Percentiles rank a stretch among this genome's conserved stretches.
Evolutionary conservation across 306 rosid genomes (phyloP).

Genomic region (Coriaria nepalensis): DNA sequence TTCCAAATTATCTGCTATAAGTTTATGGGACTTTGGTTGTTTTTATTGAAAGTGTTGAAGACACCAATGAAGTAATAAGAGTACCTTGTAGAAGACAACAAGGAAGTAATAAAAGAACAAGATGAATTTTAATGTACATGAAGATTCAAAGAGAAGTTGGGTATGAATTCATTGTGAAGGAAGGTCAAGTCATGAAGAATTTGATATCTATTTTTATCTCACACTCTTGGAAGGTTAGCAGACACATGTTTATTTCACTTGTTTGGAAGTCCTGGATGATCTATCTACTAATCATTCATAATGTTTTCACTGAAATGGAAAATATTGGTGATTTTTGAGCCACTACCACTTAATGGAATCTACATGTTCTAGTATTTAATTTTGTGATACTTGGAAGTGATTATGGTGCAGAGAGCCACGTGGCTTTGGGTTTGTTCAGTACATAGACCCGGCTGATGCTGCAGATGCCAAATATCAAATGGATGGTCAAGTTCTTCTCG

Average conservation of each 20-base stretch:
- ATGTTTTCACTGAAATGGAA: too few relatives aligned
- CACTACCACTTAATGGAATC: too few relatives aligned
- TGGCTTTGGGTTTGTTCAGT: slow-evolving; percentile 75
- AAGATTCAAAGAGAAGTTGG: slow-evolving; percentile 47
- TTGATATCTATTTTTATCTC: slow-evolving; percentile 49
- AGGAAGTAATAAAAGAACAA: slow-evolving; percentile 40
- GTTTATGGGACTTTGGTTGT: slow-evolving; percentile 62
- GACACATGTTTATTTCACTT: slow-evolving; percentile 34
- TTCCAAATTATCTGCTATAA: slow-evolving; percentile 15
- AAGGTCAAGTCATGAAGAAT: slow-evolving; percentile 70
- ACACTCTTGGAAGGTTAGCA: slow-evolving; percentile 65
- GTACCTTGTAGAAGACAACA: slow-evolving; percentile 52
- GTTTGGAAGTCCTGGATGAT: slow-evolving; percentile 10
- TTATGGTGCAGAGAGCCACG: slow-evolving; percentile 53
- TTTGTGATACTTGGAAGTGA: neutral
- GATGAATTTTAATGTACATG: slow-evolving; percentile 42
- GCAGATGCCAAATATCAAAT: slow-evolving; percentile 68
- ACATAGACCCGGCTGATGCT: slow-evolving; percentile 60
- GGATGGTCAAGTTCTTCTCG: slow-evolving; percentile 67
- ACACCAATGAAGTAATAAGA: slow-evolving; percentile 61
- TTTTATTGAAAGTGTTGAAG: slow-evolving; percentile 73
- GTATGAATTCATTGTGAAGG: slow-evolving; percentile 46
- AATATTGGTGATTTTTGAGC: too few relatives aligned
- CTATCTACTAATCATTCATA: neutral
- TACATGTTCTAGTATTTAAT: neutral